Conservation (phyloP, 2,329 filamentous ascomycete species). For the Clonostachys rosea region DNA sequence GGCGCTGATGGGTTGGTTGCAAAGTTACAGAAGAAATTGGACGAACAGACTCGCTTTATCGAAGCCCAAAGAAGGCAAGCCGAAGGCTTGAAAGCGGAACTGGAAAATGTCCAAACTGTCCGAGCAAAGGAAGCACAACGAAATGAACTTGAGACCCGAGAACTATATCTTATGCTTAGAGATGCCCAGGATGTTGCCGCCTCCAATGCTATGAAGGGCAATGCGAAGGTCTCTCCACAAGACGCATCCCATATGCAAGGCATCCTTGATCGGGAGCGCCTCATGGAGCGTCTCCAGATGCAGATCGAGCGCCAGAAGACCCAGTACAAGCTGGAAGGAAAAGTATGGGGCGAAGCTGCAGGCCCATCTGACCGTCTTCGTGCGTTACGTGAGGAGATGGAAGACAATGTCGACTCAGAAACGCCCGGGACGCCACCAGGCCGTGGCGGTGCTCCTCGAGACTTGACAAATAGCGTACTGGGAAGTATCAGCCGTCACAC, state of each 20-base stretch:
- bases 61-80: constrained; percentile 83
- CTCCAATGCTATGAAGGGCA: constrained; percentile 65
- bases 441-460: constrained; percentile 47
- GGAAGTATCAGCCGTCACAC: constrained; percentile 64
- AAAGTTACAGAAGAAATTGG: constrained; percentile 89
- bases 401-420: constrained; percentile 52
- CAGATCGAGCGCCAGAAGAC: constrained; percentile 97
- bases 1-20: constrained; percentile 91
- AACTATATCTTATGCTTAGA: constrained; percentile 95
- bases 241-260: constrained; percentile 80
- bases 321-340: constrained; percentile 93
- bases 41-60: constrained; percentile 87
- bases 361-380: constrained; percentile 89
- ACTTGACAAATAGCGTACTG: constrained; percentile 69
- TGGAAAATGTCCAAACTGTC: constrained; percentile 80
- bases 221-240: constrained; percentile 32
- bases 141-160: constrained; percentile 92
- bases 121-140: constrained; percentile 88
- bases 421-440: constrained; percentile 39
- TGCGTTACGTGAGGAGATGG: constrained; percentile 93
- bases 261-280: constrained; percentile 84
- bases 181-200: constrained; percentile 96
- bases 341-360: constrained; percentile 76
- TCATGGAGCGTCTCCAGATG: constrained; percentile 92
- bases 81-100: constrained; percentile 82